Evolutionary conservation across 345 rosid genomes (phyloP), one percentile per base, ranked within the genome.

Genomic region (Noccaea bulbosa): DNA sequence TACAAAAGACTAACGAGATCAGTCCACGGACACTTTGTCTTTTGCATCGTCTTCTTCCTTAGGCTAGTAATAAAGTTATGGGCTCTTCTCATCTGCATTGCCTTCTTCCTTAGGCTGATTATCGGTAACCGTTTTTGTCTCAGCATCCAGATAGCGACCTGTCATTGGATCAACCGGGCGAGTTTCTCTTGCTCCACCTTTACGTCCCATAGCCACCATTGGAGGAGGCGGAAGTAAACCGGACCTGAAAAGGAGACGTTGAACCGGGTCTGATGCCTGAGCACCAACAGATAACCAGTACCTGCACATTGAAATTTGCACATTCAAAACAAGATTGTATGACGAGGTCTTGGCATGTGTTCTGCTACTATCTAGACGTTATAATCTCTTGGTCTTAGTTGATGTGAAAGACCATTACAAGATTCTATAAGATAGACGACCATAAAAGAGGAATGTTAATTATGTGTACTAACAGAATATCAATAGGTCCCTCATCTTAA

Each of bases 271-370:
- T 20, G 96, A 91, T 70, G 99, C 83, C 81, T 89, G 96, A 56
- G 97, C 99, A 72, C 98, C 98, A 47, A 94, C 98, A 8, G 99
- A 91, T 62, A 91, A 73, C 98, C 98, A 94, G 70, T 94, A 94
- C 83, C 96, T 94, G 65, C 57, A n/a, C n/a, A n/a, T n/a, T n/a
- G n/a, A n/a, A n/a, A n/a, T n/a, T n/a, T n/a, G n/a, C n/a, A n/a
- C n/a, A n/a, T n/a, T n/a, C n/a, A n/a, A n/a, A n/a, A n/a, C n/a
- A n/a, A n/a, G n/a, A n/a, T 49, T 59, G 14, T n/a, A 39, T 15
- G 9, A 2, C 66, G 1, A 38, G 24, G 6, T 61, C 16, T 40
- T 61, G 27, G 37, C 53, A 17, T 60, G 60, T 17, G 34, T 59
- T 59, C 50, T 30, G 33, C 35, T 16, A 51, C 39, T 16, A 62